These are phyloP conservation scores for Neofusicoccum sp. DNA, from an alignment of 2,329 filamentous ascomycete genomes.

Conservation along the genomic window DNA sequence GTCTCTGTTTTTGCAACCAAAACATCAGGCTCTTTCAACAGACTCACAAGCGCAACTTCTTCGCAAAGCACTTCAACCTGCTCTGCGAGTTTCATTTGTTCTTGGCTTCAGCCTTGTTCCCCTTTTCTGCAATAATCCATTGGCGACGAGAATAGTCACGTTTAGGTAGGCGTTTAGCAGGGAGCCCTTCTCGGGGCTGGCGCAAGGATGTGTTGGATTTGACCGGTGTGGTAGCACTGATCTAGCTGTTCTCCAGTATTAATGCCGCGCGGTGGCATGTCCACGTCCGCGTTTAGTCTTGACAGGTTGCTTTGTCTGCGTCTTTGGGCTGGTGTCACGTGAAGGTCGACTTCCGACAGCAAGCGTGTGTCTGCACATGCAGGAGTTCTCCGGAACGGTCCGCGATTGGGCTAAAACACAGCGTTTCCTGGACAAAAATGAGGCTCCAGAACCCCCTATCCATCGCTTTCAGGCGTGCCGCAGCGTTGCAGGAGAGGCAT, in stretches of 20 bases:
- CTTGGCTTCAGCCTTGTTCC: conserved; percentile 12
- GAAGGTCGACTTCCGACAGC: neutral
- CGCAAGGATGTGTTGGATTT: neutral
- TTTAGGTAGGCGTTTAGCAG: neutral
- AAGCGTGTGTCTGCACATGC: neutral
- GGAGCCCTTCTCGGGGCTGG: neutral
- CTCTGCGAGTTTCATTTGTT: conserved; percentile 43
- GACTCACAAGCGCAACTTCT: conserved; percentile 63
- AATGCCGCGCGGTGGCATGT: conserved; percentile 6
- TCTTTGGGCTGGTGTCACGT: neutral
- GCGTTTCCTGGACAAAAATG: neutral
- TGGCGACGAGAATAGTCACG: neutral
- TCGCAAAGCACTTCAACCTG: conserved; percentile 66
- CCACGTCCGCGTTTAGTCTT: conserved; percentile 1
- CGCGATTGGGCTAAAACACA: neutral
- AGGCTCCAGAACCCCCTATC: neutral
- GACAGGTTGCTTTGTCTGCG: neutral
- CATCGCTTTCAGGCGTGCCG: neutral
- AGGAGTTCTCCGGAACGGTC: conserved; percentile 3
- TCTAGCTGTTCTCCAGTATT: neutral
- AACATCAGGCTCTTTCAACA: conserved; percentile 75
- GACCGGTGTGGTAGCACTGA: neutral
- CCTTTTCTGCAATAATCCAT: neutral
- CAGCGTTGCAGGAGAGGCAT: neutral
- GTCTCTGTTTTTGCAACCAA: conserved; percentile 82